These are phyloP conservation scores for Blastomyces gilchristii DNA, from an alignment of 2,329 filamentous ascomycete species.

Conservation along the genomic window DNA sequence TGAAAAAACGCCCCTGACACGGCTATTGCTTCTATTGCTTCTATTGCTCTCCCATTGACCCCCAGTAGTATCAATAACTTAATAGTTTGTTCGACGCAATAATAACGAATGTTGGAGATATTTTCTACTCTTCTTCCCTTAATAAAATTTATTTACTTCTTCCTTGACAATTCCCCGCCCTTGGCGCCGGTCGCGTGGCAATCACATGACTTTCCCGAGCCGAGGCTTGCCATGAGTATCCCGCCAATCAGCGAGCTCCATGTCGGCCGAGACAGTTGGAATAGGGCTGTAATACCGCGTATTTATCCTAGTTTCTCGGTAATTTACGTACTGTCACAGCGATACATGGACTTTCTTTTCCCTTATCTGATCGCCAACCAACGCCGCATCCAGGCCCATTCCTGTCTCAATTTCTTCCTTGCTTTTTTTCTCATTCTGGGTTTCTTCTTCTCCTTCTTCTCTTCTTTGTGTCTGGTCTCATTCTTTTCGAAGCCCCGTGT, in stretches of 20 bases:
- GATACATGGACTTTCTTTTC: not conserved
- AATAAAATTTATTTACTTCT: no score
- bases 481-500: not conserved
- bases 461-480: not conserved
- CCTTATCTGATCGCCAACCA: constrained; percentile 1
- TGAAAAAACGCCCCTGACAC: no score
- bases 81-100: no score
- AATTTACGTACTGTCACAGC: constrained; percentile 1
- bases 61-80: no score
- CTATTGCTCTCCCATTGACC: no score
- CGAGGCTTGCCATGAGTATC: constrained; percentile 3
- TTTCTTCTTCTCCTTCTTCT: not conserved
- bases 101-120: no score
- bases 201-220: not conserved
- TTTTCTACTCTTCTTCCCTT: no score
- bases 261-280: constrained; percentile 11
- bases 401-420: not conserved
- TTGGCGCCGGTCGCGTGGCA: not conserved
- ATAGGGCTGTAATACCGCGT: not conserved
- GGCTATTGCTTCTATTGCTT: no score
- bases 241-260: constrained; percentile 3
- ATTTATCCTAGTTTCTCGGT: not conserved
- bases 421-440: not conserved
- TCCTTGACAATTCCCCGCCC: no score
- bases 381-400: not conserved